Evolutionary conservation across 2,329 filamentous ascomycete genomes (phyloP), one percentile per base, ranked within the genome.

Genomic region (Penicillium italicum): DNA sequence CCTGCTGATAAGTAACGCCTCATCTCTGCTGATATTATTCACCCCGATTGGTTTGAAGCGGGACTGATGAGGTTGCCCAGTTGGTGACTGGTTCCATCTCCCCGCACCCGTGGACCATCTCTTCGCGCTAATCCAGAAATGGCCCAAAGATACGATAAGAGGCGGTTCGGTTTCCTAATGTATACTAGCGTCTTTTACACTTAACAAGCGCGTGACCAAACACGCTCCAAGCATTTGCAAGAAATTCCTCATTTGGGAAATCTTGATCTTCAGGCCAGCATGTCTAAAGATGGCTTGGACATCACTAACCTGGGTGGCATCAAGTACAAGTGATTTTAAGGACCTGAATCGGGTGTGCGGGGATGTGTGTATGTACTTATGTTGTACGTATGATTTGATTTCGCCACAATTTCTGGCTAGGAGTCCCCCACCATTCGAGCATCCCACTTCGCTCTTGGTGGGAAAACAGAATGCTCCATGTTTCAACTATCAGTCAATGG

Each of bases 1-100:
- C 53, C 53, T 55, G 53, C 26, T 40, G 51, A 53, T 51, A 45
- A 44, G n/a, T 12, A 40, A 40, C 10, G 22, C 11, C 16, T 38
- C 9, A 22, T 18, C 8, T 34, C 12, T 30, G 18, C 12, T 30
- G 18, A 6, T 31, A 10, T 9, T 2, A 10, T 11, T 3, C 10
- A n/a, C 10, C 10, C 31, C 16, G 31, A 50, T 50, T 55, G 40
- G 26, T 10, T 42, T 24, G 50, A 40, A 31, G 20, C 5, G 24
- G 24, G n/a, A n/a, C n/a, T n/a, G n/a, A n/a, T n/a, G n/a, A n/a
- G n/a, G n/a, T n/a, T n/a, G n/a, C n/a, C n/a, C 24, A 24, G 24
- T 24, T 24, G 24, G 3, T 24, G 24, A 24, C 26, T 28, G 26
- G 8, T 6, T 28, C 8, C 8, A 8, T 4, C 28, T n/a, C 45